A percentile compares a stretch with the other conserved stretches of the same genome.
Conservation (phyloP, 169 alveolate genomes). For the Plasmodium fragile region DNA sequence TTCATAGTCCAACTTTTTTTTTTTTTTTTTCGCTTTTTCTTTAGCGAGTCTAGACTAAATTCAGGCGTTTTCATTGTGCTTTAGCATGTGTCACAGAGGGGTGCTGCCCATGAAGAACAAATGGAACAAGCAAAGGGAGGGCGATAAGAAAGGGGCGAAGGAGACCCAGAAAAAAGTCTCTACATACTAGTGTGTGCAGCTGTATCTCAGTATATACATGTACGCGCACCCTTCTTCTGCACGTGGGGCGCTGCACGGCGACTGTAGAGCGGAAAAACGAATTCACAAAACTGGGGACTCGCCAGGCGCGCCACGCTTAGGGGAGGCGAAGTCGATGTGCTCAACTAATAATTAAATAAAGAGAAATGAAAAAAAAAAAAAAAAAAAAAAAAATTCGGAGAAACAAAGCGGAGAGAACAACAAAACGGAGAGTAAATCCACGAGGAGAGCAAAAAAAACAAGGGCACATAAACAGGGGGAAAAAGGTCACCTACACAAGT, state of each 20-base stretch:
- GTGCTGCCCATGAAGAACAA: background rate
- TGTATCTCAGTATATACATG: background rate
- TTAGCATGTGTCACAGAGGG: background rate
- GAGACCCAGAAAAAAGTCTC: background rate
- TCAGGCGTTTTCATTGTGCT: constrained; percentile 75
- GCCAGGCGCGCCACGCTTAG: background rate
- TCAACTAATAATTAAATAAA: background rate
- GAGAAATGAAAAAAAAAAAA: constrained; percentile 6
- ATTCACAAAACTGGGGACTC: background rate
- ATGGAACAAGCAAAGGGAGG: background rate
- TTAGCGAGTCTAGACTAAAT: constrained; percentile 71
- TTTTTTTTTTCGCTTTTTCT: constrained; percentile 35
- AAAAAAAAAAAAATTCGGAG: background rate
- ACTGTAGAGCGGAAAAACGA: background rate
- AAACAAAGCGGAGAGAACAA: background rate
- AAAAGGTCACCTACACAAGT: background rate
- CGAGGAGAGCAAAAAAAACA: background rate
- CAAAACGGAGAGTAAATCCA: background rate
- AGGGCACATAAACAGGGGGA: background rate
- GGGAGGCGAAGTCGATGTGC: background rate
- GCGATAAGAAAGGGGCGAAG: background rate
- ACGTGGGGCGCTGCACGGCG: background rate
- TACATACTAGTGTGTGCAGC: background rate
- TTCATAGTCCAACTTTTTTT: constrained; percentile 24
- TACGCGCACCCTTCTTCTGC: background rate